A percentile compares a stretch with the other conserved stretches of the same genome.
Evolutionary conservation across 768 basidiomycete genomes (phyloP).

Genomic region (Tylopilus sp.): DNA sequence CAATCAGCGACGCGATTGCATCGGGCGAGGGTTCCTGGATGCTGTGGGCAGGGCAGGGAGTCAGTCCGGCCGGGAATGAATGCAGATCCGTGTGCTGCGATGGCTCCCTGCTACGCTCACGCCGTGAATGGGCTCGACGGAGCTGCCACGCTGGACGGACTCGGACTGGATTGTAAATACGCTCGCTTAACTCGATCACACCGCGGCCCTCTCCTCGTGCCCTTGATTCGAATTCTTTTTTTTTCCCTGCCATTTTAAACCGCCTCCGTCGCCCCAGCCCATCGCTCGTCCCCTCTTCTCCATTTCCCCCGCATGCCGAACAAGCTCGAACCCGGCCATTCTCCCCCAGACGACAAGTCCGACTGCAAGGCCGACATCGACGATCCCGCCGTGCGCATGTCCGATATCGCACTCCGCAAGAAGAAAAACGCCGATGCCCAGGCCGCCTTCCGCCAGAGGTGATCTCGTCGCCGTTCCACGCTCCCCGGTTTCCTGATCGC

Average conservation of each 20-base stretch:
- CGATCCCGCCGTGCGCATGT: slow-evolving; percentile 41
- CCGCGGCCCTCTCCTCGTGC: slow-evolving; percentile 58
- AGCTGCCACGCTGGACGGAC: slow-evolving; percentile 28
- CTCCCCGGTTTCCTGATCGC: slow-evolving; percentile 20
- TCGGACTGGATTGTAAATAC: slow-evolving; percentile 37
- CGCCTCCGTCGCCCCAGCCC: slow-evolving; percentile 22
- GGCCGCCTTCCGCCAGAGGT: slow-evolving; percentile 75
- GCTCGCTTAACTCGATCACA: slow-evolving; percentile 38
- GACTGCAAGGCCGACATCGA: slow-evolving; percentile 37
- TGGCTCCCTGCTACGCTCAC: no score
- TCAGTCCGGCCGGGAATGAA: slow-evolving; percentile 31
- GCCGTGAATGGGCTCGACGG: slow-evolving; percentile 3
- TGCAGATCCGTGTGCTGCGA: slow-evolving; percentile 26
- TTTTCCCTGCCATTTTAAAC: slow-evolving; percentile 64
- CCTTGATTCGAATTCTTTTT: slow-evolving; percentile 62
- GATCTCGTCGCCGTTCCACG: slow-evolving; percentile 3
- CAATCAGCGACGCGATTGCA: slow-evolving; percentile 23
- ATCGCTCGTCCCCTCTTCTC: slow-evolving; percentile 7
- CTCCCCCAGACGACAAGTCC: slow-evolving; percentile 36
- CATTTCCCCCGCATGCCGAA: slow-evolving; percentile 28
- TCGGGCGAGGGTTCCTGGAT: slow-evolving; percentile 29
- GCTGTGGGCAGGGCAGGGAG: slow-evolving; percentile 20
- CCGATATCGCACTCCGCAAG: slow-evolving; percentile 72
- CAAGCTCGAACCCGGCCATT: slow-evolving; percentile 25
- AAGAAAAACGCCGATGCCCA: slow-evolving; percentile 91